Evolutionary conservation across 1,284 basidiomycete genomes (phyloP), one percentile per base, ranked within the genome.

Genomic region (Caloboletus inedulis): DNA sequence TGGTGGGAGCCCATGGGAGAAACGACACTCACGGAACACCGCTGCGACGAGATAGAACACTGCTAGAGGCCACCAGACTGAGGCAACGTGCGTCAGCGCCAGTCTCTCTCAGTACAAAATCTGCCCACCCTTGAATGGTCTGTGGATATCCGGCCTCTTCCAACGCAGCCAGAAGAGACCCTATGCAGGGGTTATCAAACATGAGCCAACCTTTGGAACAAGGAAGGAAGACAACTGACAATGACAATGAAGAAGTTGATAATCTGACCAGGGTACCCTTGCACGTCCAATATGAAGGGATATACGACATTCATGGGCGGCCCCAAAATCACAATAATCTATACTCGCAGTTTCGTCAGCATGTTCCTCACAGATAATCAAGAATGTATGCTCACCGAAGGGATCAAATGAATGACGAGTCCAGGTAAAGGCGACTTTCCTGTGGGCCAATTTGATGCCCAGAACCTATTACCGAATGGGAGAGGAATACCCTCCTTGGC

Each of bases 151-250:
- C 1, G 81, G 81, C 52, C 75, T 74, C 51, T 63, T 74, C 70
- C 74, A 82, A 42, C 81, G 65, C 34, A 84, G 67, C 71, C 75
- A 84, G 62, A 85, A 80, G 3, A 85, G 71, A 14, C 81, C 83
- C 74, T 82, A 35, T 5, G 9, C 7, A 16, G 33, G 13, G 5
- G n/a, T 36, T 16, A 2, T 4, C 7, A n/a, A 7, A 14, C 0
- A 43, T 21, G 1, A 18, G 4, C 29, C 33, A 14, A 10, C n/a
- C 10, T 5, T 4, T 4, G 4, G 12, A 29, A 7, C 0, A 18
- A n/a, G 8, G 7, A 23, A 23, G 18, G 5, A 10, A 6, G 19
- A 21, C 9, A 7, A 55, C 68, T 1, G 55, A 80, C 80, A 18
- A 78, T 42, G 36, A 82, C 74, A 49, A 85, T 74, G 55, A 81